Evolutionary conservation across 2,329 filamentous ascomycete species (phyloP).

Genomic region (Cylindrodendrum hubeiense): DNA sequence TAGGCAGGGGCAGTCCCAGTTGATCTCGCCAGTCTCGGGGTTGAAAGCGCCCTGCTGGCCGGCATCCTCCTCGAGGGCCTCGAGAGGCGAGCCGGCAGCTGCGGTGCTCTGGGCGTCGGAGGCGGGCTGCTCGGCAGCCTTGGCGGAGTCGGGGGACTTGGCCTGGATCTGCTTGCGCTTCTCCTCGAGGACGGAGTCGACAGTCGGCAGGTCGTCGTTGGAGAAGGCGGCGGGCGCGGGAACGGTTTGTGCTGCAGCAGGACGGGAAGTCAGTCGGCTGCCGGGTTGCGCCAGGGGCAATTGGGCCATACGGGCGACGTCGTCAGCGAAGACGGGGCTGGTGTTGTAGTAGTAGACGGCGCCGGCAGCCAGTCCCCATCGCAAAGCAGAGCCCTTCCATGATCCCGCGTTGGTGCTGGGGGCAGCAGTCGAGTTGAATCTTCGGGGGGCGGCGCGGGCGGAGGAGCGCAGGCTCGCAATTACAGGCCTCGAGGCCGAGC

Average conservation of each 20-base stretch:
- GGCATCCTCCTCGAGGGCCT: conserved; percentile 82
- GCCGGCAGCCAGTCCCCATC: conserved; percentile 82
- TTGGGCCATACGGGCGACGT: conserved; percentile 74
- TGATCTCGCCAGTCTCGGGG: conserved; percentile 98
- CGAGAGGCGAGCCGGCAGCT: conserved; percentile 53
- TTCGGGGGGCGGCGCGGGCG: conserved; percentile 57
- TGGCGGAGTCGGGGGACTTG: conserved; percentile 42
- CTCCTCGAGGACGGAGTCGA: conserved; percentile 76
- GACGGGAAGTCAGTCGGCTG: conserved; percentile 20
- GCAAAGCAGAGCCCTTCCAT: conserved; percentile 81
- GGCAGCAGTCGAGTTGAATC: conserved; percentile 64
- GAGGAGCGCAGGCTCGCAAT: conserved; percentile 57
- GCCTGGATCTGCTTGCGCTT: conserved; percentile 64
- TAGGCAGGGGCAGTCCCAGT: conserved; percentile 98
- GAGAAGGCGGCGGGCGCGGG: conserved; percentile 64
- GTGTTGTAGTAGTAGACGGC: conserved; percentile 96
- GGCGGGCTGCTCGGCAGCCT: conserved; percentile 41
- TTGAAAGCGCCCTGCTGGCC: conserved; percentile 94
- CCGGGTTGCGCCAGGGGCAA: not conserved
- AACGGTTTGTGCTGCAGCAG: conserved; percentile 43
- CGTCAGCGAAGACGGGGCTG: conserved; percentile 86
- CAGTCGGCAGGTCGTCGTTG: conserved; percentile 70
- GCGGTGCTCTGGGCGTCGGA: conserved; percentile 41
- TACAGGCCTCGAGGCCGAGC: conserved; percentile 60
- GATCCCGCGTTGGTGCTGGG: conserved; percentile 77